phyloP scores from a whole-genome alignment of 208 protist species.

The Histomonas meleagridis region DNA sequence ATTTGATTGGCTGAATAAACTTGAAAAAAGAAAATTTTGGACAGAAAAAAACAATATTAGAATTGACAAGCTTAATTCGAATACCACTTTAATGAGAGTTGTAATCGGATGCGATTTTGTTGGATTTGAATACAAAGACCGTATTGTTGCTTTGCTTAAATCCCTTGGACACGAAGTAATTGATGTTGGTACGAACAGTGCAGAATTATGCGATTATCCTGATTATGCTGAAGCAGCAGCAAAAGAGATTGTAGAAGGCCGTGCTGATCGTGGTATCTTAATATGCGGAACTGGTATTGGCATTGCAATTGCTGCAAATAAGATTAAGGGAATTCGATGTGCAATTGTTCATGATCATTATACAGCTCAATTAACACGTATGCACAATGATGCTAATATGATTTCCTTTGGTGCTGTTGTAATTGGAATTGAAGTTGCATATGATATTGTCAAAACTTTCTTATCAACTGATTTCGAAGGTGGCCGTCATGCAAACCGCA shows the following conservation, averaged over 20 bases:
- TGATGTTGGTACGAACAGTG: neutral
- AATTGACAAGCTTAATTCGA: no score
- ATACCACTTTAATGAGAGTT: conserved; percentile 31
- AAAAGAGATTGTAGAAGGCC: neutral
- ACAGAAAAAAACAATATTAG: no score
- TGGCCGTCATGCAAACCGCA: neutral
- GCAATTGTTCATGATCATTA: neutral
- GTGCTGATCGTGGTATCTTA: neutral
- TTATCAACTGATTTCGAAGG: neutral
- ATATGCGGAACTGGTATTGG: conserved; percentile 19
- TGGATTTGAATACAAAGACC: neutral
- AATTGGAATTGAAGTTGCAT: neutral
- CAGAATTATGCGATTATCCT: neutral
- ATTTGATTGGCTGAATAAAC: no score
- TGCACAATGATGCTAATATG: conserved; percentile 8
- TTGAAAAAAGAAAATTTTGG: no score
- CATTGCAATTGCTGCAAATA: conserved; percentile 2
- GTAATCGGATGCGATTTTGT: neutral
- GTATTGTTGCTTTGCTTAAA: neutral
- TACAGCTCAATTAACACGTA: neutral
- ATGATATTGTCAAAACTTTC: conserved; percentile 1
- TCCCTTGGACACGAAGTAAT: neutral
- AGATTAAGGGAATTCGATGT: neutral
- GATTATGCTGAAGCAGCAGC: neutral
- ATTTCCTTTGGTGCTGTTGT: neutral